Percentiles rank a stretch among this genome's conserved stretches.
Conservation (phyloP, 1,139 yeast genomes). For the Saccharomyces hybrid region DNA sequence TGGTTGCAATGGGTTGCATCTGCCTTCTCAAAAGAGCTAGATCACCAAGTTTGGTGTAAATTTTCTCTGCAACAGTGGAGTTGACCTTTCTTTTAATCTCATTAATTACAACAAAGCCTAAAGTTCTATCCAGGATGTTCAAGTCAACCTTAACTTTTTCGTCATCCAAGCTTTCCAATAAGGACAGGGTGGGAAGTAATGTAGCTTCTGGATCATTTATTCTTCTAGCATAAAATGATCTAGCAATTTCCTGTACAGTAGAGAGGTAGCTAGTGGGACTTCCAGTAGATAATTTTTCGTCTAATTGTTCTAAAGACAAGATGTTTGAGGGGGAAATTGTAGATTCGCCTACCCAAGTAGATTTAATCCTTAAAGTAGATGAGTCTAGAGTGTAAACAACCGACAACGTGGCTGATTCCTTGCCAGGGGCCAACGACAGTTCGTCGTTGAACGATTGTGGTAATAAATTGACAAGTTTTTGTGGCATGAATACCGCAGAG, state of each 20-base stretch:
- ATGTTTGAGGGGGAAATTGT: slow-evolving; percentile 53
- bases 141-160: slow-evolving; percentile 66
- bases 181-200: slow-evolving; percentile 51
- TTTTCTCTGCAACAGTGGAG: slow-evolving; percentile 74
- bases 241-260: slow-evolving; percentile 34
- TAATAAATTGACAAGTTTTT: slow-evolving; percentile 58
- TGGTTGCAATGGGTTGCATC: slow-evolving; percentile 72
- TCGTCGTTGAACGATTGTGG: slow-evolving; percentile 57
- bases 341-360: slow-evolving; percentile 73
- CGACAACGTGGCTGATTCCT: slow-evolving; percentile 62
- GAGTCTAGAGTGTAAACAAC: slow-evolving; percentile 79
- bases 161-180: slow-evolving; percentile 78
- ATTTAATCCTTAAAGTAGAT: slow-evolving; percentile 62
- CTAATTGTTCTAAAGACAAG: slow-evolving; percentile 18
- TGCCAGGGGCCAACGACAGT: slow-evolving; percentile 57
- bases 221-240: slow-evolving; percentile 68
- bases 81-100: slow-evolving; percentile 81
- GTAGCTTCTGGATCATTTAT: slow-evolving; percentile 45
- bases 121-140: slow-evolving; percentile 62
- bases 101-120: slow-evolving; percentile 53
- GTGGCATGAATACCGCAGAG: slow-evolving; percentile 85
- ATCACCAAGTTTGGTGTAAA: slow-evolving; percentile 72
- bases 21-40: slow-evolving; percentile 82
- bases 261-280: slow-evolving; percentile 22
- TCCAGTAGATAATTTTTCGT: slow-evolving; percentile 32